Evolutionary conservation across 2,329 filamentous ascomycete genomes (phyloP), one percentile per base, ranked within the genome.

Genomic region (Fusarium sacchari): DNA sequence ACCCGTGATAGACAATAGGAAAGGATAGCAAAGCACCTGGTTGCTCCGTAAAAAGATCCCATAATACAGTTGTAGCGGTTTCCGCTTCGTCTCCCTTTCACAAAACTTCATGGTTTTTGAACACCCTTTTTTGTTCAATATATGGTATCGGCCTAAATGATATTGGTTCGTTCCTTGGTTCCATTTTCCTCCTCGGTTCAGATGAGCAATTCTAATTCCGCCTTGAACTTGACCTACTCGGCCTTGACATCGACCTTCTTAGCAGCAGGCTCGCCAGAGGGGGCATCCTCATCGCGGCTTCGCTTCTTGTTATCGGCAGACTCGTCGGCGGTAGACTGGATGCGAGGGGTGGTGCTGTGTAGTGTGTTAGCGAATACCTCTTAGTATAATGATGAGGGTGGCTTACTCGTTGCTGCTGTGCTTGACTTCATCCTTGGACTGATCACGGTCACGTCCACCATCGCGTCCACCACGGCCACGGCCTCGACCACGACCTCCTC

Each of bases 201-300:
- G 18, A 37, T 47, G 30, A 37, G 43, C 17, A 40, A 26, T 50
- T 69, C 42, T 63, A 49, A 39, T 56, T 80, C 80, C 49, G 83
- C 79, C 83, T 89, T 88, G 78, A 79, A 82, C 71, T 91, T 88
- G 53, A 90, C 85, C 84, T 92, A 69, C 42, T 81, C 80, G 50
- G 83, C 79, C 83, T 89, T 89, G 78, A 79, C 82, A 72, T 92
- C 88, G 44, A 90, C 86, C 84, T 92, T 92, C 86, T 92, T 92
- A 26, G 88, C 85, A 7, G 88, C 83, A 36, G 85, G 88, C 64
- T 85, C 84, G n/a, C 78, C 76, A 8, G 79, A 75, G 36, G 76
- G 80, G 49, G 79, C 83, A 36, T 87, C 88, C 14, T 89, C 87
- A 15, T 90, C 88, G 60, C 88, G 86, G 37, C 83, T 73, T 61